Evolutionary conservation across 2,329 filamentous ascomycete species (phyloP), one percentile per base, ranked within the genome.

Genomic region (Seiridium cupressi): DNA sequence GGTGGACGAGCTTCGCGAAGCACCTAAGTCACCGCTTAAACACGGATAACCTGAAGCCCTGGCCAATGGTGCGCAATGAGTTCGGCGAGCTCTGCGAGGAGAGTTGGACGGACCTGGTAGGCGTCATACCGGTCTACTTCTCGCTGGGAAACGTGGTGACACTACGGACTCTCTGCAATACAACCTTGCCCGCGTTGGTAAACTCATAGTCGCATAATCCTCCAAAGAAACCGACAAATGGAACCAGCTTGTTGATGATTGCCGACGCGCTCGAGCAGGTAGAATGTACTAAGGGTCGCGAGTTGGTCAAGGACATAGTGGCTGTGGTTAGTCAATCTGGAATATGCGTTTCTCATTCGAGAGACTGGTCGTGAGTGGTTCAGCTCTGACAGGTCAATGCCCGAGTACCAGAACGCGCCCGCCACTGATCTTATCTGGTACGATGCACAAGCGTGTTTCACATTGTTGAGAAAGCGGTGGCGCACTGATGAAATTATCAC

Each of bases 371-470:
- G 57, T n/a, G 34, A 9, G 9, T 59, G 57, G 57, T 34, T 40
- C 5, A 59, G 57, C 46, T 47, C 57, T 7, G 57, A 59, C 18
- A n/a, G 11, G 6, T 9, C 10, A n/a, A 36, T 26, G 10, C 18
- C 47, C 9, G 46, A 59, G 6, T 10, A 11, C 9, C 46, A 42
- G 18, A 59, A 59, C 38, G 31, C 18, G 44, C 57, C 57, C 7
- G 57, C 57, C 4, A 59, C 57, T 10, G 57, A 59, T 36, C 57
- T 59, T 47, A 59, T 47, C n/a, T 59, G 46, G 57, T 38, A 53
- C 48, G 57, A 59, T 32, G 57, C 57, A 3, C 31, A 40, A 31
- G 46, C 47, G 9, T 59, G 53, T 35, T 59, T 46, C 47, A 5
- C 32, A 34, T 59, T 46, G 57, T 40, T 59, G 46, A 59, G 35